phyloP scores from a whole-genome alignment of 441 rosid species.

The Corymbia calophylla region DNA sequence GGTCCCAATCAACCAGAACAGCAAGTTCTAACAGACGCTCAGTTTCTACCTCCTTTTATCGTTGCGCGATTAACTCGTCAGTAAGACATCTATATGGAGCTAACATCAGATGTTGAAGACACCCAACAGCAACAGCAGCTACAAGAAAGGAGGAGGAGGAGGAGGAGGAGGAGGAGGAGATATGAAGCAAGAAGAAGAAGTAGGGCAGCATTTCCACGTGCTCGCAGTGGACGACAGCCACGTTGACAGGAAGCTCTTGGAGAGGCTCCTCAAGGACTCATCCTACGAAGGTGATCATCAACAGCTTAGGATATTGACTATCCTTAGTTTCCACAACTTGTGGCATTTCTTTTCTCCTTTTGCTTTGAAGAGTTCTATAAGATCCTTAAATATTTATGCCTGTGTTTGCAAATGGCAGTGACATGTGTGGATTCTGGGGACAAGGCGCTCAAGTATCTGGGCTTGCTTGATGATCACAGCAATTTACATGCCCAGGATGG shows the following conservation, averaged over 20 bases:
- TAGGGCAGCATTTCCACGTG: constrained; percentile 21
- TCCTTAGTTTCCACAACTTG: background rate
- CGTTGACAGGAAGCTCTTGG: constrained; percentile 32
- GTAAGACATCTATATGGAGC: constrained; percentile 15
- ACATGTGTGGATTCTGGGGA: constrained; percentile 30
- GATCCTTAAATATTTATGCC: background rate
- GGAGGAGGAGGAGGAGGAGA: background rate
- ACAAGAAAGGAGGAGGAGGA: background rate
- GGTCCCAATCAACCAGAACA: background rate
- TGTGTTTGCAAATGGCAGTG: constrained; percentile 11
- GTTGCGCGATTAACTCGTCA: background rate
- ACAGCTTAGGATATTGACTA: background rate
- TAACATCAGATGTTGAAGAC: constrained; percentile 2
- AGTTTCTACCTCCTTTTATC: background rate
- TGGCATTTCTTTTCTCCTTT: background rate
- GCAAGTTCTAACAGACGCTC: background rate
- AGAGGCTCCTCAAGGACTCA: constrained; percentile 29
- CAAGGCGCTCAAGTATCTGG: constrained; percentile 31
- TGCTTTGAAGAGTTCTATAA: background rate
- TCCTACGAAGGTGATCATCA: constrained; percentile 22
- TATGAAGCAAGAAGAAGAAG: background rate
- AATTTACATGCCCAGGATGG: background rate
- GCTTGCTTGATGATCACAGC: constrained; percentile 22
- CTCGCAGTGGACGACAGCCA: constrained; percentile 38
- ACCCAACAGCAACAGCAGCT: constrained; percentile 1